Percentiles rank a stretch among this genome's conserved stretches.
Conservation (phyloP, 495 filamentous ascomycete species). For the Paragyromitra xinjiangensis region DNA sequence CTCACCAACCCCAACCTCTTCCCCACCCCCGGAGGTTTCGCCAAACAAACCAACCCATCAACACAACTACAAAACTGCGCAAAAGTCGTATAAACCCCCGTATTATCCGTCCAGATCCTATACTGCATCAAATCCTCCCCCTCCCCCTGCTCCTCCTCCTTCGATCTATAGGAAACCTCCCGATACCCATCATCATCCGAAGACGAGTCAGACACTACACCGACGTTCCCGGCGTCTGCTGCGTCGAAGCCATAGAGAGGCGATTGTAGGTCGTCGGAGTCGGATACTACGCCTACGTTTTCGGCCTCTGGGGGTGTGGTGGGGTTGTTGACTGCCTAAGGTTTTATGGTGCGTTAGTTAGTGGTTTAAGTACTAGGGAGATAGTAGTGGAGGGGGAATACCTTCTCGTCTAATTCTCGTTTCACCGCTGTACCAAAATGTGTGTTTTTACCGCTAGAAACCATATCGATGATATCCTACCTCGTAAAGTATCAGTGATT, state of each 20-base stretch:
- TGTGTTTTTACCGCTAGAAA: not conserved
- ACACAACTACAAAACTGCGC: constrained; percentile 12
- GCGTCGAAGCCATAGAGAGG: constrained; percentile 3
- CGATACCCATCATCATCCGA: not conserved
- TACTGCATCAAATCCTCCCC: constrained; percentile 12
- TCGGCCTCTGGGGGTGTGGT: not conserved
- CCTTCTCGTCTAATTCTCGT: not conserved
- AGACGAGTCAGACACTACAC: constrained; percentile 8
- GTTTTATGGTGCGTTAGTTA: not conserved
- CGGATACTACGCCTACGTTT: constrained; percentile 9
- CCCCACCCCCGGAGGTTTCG: constrained; percentile 8
- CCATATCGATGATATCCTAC: not conserved
- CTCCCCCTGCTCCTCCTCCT: not conserved
- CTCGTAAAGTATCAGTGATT: not conserved
- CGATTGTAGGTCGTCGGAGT: not conserved
- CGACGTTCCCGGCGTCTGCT: constrained; percentile 21
- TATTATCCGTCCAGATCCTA: constrained; percentile 34
- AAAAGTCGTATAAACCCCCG: constrained; percentile 10
- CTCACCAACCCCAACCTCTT: constrained; percentile 1
- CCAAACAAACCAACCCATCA: constrained; percentile 9
- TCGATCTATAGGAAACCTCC: not conserved
- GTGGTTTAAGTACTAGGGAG: not conserved
- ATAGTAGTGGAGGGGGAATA: not conserved
- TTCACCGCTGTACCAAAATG: not conserved
- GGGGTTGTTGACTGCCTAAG: not conserved